Conservation (phyloP, 768 basidiomycete species). For the Pleurotus platypus region DNA sequence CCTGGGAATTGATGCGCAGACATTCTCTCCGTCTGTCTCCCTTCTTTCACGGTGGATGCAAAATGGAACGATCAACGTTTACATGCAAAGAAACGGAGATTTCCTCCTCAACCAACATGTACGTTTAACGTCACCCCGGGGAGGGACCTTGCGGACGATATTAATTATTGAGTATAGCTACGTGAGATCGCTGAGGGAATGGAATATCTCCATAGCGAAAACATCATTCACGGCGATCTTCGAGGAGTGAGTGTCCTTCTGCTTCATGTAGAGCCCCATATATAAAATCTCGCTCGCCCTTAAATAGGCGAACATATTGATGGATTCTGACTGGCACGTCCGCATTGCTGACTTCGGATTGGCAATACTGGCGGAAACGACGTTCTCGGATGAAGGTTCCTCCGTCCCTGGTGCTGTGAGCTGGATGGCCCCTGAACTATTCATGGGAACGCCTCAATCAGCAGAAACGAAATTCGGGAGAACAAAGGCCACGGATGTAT, state of each 20-base stretch:
- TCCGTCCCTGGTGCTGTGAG: conserved; percentile 17
- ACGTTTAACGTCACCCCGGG: not conserved
- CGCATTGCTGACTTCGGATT: conserved; percentile 26
- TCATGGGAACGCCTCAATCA: not conserved
- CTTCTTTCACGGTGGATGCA: conserved; percentile 5
- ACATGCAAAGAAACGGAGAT: not conserved
- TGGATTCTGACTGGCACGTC: conserved; percentile 17
- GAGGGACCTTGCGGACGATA: not conserved
- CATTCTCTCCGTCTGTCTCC: not conserved
- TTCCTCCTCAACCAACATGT: not conserved
- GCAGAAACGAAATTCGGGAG: conserved; percentile 12
- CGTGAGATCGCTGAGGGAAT: conserved; percentile 23
- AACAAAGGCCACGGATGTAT: conserved; percentile 19
- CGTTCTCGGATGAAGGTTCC: conserved; percentile 15
- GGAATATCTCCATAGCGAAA: conserved; percentile 20
- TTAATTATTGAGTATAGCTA: not conserved
- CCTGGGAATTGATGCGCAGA: not conserved
- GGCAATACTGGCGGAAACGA: conserved; percentile 17
- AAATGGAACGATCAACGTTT: not conserved
- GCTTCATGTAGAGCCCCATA: too few species aligned
- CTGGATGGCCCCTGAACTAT: conserved; percentile 25
- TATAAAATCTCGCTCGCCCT: too few species aligned
- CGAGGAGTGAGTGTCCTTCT: conserved; percentile 21
- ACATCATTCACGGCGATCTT: conserved; percentile 27
- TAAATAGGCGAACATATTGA: conserved; percentile 21